A percentile compares a stretch with the other conserved stretches of the same genome.
Conservation (phyloP, 495 filamentous ascomycete genomes). For the Annulohypoxylon moriforme region DNA sequence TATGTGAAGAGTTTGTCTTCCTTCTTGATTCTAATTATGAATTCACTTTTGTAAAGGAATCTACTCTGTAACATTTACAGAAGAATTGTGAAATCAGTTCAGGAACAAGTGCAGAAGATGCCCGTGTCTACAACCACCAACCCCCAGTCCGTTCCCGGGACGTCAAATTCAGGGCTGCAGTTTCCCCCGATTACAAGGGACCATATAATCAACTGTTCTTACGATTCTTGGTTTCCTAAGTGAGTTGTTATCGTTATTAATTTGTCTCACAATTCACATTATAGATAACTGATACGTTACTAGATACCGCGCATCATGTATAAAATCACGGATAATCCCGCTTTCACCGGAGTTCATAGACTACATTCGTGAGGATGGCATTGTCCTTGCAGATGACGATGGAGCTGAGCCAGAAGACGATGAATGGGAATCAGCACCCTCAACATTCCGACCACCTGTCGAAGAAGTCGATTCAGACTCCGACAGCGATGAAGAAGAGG, state of each 20-base stretch:
- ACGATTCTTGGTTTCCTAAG: constrained; percentile 88
- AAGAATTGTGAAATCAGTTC: background rate
- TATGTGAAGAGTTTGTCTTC: background rate
- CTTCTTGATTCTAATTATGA: background rate
- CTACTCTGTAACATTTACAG: background rate
- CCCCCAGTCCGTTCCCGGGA: constrained; percentile 25
- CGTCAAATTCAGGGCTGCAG: constrained; percentile 50
- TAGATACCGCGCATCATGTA: constrained; percentile 79
- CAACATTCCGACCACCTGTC: constrained; percentile 46
- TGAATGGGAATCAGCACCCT: constrained; percentile 56
- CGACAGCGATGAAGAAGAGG: constrained; percentile 53
- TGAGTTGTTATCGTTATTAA: constrained; percentile 51
- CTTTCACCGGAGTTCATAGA: constrained; percentile 77
- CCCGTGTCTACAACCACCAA: constrained; percentile 41
- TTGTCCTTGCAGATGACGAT: constrained; percentile 78
- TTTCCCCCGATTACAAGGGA: constrained; percentile 85
- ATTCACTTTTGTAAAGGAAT: background rate
- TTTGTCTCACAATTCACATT: background rate
- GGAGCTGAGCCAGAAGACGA: constrained; percentile 57
- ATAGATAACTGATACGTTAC: constrained; percentile 31
- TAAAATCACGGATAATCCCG: constrained; percentile 85
- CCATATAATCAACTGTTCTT: constrained; percentile 95
- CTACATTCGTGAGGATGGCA: constrained; percentile 93
- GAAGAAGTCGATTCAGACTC: constrained; percentile 55
- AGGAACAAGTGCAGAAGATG: constrained; percentile 27